phyloP scores from a whole-genome alignment of 352 stramenopile genomes.

The Globisporangium parvum region DNA sequence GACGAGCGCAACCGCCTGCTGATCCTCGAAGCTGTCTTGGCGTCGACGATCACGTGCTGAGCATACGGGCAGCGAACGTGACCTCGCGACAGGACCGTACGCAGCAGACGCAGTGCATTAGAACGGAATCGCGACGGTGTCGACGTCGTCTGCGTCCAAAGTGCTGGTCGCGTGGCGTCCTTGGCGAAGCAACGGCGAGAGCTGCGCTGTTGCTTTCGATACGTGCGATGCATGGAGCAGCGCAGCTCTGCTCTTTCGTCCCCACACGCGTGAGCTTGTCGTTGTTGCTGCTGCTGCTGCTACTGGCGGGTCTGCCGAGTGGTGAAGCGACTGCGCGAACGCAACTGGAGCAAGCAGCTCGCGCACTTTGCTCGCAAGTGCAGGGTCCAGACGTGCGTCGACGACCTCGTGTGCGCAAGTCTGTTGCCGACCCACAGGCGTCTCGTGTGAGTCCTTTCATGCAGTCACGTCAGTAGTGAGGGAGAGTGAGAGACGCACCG shows the following conservation, averaged over 20 bases:
- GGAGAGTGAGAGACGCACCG: slow-evolving; percentile 14
- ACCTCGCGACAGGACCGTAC: neutral
- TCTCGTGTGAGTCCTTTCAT: no score
- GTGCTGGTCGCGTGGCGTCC: slow-evolving; percentile 8
- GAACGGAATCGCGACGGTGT: slow-evolving; percentile 6
- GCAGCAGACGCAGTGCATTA: neutral
- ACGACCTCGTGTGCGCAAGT: neutral
- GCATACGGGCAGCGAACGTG: neutral
- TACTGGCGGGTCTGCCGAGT: neutral
- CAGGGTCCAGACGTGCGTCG: slow-evolving; percentile 16
- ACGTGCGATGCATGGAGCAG: neutral
- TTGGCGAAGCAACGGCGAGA: slow-evolving; percentile 22
- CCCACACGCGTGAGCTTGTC: neutral
- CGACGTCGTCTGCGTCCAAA: slow-evolving; percentile 1
- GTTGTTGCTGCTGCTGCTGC: neutral
- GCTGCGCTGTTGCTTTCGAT: slow-evolving; percentile 4
- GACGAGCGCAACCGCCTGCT: slow-evolving; percentile 28
- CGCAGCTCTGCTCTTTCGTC: neutral
- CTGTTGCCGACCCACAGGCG: no score
- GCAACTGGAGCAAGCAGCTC: slow-evolving; percentile 15
- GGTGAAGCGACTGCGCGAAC: neutral
- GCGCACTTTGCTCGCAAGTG: slow-evolving; percentile 20
- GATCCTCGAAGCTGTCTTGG: slow-evolving; percentile 40
- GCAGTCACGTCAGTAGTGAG: neutral
- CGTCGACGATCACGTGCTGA: slow-evolving; percentile 19